Evolutionary conservation across 345 rosid species (phyloP).

Genomic region (Barbarea vulgaris): DNA sequence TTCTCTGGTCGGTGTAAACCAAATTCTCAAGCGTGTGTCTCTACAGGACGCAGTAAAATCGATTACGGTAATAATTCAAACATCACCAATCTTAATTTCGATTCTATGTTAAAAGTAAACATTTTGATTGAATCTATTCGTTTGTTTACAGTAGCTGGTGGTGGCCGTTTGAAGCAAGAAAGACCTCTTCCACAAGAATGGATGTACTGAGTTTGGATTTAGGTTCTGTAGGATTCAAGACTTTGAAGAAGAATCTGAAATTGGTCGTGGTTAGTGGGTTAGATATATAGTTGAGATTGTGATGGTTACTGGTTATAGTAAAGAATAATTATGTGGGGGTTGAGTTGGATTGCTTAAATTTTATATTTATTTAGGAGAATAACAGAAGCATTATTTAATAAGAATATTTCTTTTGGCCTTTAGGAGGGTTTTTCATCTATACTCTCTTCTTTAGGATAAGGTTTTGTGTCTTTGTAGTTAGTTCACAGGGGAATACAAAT

Average conservation of each 20-base stretch:
- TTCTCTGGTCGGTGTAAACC: slow-evolving; percentile 33
- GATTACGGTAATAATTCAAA: slow-evolving; percentile 14
- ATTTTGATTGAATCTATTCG: background rate
- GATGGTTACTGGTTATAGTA: slow-evolving; percentile 31
- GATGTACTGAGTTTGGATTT: slow-evolving; percentile 49
- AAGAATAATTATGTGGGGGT: slow-evolving; percentile 23
- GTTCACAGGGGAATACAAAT: slow-evolving; percentile 8
- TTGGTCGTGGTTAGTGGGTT: slow-evolving; percentile 19
- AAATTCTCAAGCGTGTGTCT: slow-evolving; percentile 30
- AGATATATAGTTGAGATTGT: slow-evolving; percentile 7
- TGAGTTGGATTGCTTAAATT: slow-evolving; percentile 18
- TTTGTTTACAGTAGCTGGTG: slow-evolving; percentile 42
- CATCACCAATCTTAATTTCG: background rate
- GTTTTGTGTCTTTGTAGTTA: slow-evolving; percentile 11
- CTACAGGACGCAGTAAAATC: slow-evolving; percentile 18
- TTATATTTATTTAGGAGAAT: slow-evolving; percentile 13
- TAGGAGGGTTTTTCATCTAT: slow-evolving; percentile 9
- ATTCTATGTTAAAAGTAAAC: background rate
- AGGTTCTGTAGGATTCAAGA: slow-evolving; percentile 17
- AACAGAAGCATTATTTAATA: background rate
- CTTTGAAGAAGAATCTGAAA: background rate
- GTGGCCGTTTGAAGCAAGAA: slow-evolving; percentile 50
- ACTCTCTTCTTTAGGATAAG: slow-evolving; percentile 21
- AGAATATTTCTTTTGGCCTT: background rate
- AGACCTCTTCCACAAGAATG: slow-evolving; percentile 64